Conservation (phyloP, 169 alveolate species). For the Eimeria brunetti region DNA sequence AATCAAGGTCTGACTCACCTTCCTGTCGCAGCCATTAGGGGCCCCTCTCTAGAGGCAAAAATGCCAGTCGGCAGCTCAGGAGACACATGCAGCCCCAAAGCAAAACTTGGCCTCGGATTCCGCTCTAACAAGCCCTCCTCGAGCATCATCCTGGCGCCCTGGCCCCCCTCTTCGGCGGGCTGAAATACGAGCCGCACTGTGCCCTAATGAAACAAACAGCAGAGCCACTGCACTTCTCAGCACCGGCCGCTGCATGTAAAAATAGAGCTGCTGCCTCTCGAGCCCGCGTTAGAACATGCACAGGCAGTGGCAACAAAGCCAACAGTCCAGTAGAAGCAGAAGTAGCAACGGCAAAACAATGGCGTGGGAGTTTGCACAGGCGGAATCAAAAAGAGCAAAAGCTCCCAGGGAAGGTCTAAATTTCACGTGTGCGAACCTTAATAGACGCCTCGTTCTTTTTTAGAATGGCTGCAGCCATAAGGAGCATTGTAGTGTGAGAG, state of each 20-base stretch:
- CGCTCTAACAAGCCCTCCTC: constrained; percentile 64
- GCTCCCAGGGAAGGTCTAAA: background rate
- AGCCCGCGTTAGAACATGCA: background rate
- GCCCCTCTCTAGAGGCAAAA: constrained; percentile 59
- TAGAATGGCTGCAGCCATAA: constrained; percentile 82
- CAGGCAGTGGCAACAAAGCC: too few species aligned
- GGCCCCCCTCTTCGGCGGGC: constrained; percentile 84
- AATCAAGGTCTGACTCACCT: background rate
- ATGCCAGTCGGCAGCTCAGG: constrained; percentile 77
- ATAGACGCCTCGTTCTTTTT: constrained; percentile 64
- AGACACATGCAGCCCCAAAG: constrained; percentile 75
- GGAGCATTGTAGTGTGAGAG: constrained; percentile 83
- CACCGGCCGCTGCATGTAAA: background rate
- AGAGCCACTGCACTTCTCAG: background rate
- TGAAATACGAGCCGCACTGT: constrained; percentile 82
- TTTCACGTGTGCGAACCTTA: constrained; percentile 12
- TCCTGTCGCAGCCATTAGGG: constrained; percentile 77
- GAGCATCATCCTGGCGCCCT: constrained; percentile 81
- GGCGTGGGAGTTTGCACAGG: background rate
- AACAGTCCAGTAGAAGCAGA: background rate
- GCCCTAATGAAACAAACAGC: constrained; percentile 72
- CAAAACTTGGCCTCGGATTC: constrained; percentile 34
- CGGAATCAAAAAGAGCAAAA: background rate
- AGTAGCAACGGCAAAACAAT: background rate
- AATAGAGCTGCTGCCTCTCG: background rate